Evolutionary conservation across 2,329 filamentous ascomycete genomes (phyloP).

Genomic region (Pyrenochaeta sp.): DNA sequence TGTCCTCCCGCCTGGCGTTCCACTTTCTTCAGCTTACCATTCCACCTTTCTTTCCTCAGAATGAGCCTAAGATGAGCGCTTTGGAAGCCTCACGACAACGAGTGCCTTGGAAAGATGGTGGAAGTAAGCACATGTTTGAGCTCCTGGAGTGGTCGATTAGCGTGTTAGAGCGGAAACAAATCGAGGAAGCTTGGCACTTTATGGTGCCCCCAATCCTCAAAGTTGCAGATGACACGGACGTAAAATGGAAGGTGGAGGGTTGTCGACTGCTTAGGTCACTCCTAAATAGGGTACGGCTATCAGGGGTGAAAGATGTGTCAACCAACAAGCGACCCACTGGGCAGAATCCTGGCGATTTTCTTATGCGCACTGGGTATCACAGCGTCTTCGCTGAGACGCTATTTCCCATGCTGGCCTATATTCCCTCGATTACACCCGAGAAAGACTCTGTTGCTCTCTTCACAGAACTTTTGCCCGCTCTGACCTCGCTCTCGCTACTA

Average conservation of each 20-base stretch:
- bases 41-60: conserved; percentile 68
- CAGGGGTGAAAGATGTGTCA: background rate
- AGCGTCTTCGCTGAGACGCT: conserved; percentile 73
- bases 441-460: conserved; percentile 72
- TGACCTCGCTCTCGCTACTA: conserved; percentile 62
- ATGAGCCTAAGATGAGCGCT: conserved; percentile 45
- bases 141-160: conserved; percentile 69
- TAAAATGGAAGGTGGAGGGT: conserved; percentile 62
- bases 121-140: conserved; percentile 59
- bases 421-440: conserved; percentile 80
- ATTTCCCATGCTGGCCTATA: conserved; percentile 74
- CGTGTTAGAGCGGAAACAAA: conserved; percentile 56
- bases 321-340: conserved; percentile 26
- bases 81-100: conserved; percentile 65
- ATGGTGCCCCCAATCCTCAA: conserved; percentile 74
- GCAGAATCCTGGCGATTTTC: conserved; percentile 56
- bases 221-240: conserved; percentile 70
- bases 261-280: conserved; percentile 64
- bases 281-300: conserved; percentile 51
- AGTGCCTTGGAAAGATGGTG: conserved; percentile 65
- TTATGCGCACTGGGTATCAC: conserved; percentile 64
- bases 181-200: conserved; percentile 70
- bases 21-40: conserved; percentile 69
- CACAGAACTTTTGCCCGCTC: conserved; percentile 68
- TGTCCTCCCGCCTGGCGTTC: conserved; percentile 57